A percentile compares a stretch with the other conserved stretches of the same genome.
Evolutionary conservation across 2,329 filamentous ascomycete species (phyloP).

Genomic region (Hypoxylon sp.): DNA sequence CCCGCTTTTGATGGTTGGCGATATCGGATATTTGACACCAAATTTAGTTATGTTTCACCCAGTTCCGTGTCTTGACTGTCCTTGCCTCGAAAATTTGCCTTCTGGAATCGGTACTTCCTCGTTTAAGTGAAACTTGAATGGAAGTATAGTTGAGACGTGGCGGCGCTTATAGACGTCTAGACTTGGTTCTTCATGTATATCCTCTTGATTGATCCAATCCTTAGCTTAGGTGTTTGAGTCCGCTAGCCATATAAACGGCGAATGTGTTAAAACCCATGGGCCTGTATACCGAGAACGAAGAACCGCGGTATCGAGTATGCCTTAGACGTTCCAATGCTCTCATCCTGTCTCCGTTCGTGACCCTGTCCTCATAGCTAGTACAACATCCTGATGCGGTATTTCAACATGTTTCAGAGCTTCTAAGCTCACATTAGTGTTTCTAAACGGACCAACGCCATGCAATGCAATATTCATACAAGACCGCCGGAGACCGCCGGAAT

Average conservation of each 20-base stretch:
- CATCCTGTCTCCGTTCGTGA: background rate
- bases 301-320: background rate
- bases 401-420: constrained; percentile 13
- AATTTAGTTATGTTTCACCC: background rate
- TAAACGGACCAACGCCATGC: constrained; percentile 38
- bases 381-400: constrained; percentile 10
- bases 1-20: background rate
- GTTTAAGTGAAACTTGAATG: background rate
- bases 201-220: background rate
- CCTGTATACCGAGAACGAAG: background rate
- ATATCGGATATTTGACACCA: background rate
- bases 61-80: background rate
- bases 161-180: background rate
- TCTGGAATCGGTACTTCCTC: background rate
- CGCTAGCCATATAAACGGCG: background rate
- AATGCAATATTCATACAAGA: constrained; percentile 47
- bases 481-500: constrained; percentile 22
- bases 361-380: constrained; percentile 9
- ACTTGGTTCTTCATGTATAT: background rate
- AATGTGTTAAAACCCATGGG: background rate
- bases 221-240: background rate
- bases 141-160: background rate
- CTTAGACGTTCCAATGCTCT: constrained; percentile 5
- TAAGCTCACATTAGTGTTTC: constrained; percentile 21
- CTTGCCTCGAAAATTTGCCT: background rate